Evolutionary conservation across 2,329 filamentous ascomycete species (phyloP), one percentile per base, ranked within the genome.

Genomic region (Thielaviopsis euricoi): DNA sequence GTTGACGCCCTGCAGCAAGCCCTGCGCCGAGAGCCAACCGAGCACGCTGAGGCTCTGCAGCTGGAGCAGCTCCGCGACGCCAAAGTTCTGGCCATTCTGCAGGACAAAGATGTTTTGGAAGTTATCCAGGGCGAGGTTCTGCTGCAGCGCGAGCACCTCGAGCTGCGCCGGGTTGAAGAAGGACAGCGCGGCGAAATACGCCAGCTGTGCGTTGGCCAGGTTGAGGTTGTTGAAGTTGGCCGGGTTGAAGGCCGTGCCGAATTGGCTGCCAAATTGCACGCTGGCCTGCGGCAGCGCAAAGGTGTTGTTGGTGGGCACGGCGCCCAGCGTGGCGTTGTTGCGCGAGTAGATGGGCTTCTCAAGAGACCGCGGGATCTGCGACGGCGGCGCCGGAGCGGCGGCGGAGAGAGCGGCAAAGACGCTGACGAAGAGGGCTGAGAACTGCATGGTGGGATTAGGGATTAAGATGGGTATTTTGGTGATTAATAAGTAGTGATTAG

Each of bases 101-200:
- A 77, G 73, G 58, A 63, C 59, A 60, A 70, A 63, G 56, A 77
- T 64, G 65, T 77, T 70, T 65, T 77, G 69, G 68, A 72, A 71
- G 69, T 74, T 71, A 67, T 71, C 67, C 62, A 68, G 60, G 60
- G 70, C 70, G 13, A 68, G 64, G 53, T 59, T 61, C 65, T 70
- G 65, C 61, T 57, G 25, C 58, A 61, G 59, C 53, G 60, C 58
- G 61, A 74, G 69, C 63, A 68, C 63, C 60, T 67, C 64, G 59
- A 78, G 70, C 56, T 73, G 67, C 63, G 68, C 67, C 51, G 77
- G 69, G 61, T 74, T 65, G 60, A 78, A 67, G 19, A 68, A 63
- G 70, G 76, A 75, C 69, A 77, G 63, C 61, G 69, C 67, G 62
- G 76, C 71, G 58, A 72, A 70, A 66, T 77, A 73, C 69, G 72